Base-by-base conservation (phyloP, 768 basidiomycete species). In the Russula abietina region DNA sequence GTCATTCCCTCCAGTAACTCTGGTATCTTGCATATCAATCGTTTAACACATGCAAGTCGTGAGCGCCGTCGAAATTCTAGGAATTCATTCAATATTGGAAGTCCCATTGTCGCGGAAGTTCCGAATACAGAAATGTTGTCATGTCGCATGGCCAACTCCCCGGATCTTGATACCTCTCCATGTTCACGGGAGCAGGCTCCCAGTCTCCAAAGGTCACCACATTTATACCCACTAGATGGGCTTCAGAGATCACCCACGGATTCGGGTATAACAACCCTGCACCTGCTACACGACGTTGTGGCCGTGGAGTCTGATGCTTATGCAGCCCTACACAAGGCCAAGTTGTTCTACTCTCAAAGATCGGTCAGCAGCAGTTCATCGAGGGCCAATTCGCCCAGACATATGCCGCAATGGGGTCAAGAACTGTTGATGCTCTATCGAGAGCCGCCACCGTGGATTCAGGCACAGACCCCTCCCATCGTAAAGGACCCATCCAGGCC, bases 391-490 rank as follows among this genome's bases (percentile, higher is more conserved):
- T 5, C 32, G 3, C n/a, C 33, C 16, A 26, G 17, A 28, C 28
- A 49, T 50, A 52, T 53, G 48, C 55, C 56, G 12, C 46, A 65
- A 39, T 57, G 58, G 57, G 60, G 65, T 36, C 65, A 66, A 43
- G 65, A 67, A 49, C 11, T 65, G 16, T 50, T 67, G 59, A 65
- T 62, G 59, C 66, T 67, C 26, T 61, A 65, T 45, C 65, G 66
- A 39, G 64, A 65, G 12, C 66, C 66, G 3, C 66, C 65, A 50
- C 60, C 57, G n/a, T 67, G 66, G 66, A 56, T 54, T 14, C 38
- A 59, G 43, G 43, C 46, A 32, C 57, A 57, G 38, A 26, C 32
- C n/a, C 55, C 66, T 24, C 65, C 60, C 17, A 33, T 36, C 2
- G 33, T 28, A 30, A 39, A 33, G 28, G 45, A 6, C 0, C n/a